Percentiles rank a stretch among this genome's conserved stretches.
Evolutionary conservation across 192 early-diverging fungal species (phyloP).

Genomic region (Chytriomyces confervae): DNA sequence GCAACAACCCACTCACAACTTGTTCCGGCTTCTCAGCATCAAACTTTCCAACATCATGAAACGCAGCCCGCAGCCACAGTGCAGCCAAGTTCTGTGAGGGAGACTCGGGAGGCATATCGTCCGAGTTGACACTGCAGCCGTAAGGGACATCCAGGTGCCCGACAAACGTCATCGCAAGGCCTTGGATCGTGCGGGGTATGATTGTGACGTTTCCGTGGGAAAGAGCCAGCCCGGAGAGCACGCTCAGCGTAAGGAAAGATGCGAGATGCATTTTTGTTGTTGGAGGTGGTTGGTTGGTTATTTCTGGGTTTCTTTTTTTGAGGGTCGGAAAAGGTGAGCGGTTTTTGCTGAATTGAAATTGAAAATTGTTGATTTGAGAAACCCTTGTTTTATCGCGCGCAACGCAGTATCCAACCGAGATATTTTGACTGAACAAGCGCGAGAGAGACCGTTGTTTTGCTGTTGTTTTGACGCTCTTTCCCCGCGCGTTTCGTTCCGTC

Average conservation of each 20-base stretch:
- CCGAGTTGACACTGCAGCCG: not conserved
- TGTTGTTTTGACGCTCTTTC: no score
- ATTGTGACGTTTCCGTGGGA: not conserved
- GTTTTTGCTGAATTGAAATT: not conserved
- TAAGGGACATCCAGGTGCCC: not conserved
- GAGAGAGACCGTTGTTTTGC: no score
- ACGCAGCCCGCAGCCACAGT: conserved; percentile 44
- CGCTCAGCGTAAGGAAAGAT: not conserved
- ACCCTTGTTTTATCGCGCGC: no score
- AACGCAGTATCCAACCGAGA: no score
- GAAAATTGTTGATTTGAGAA: no score
- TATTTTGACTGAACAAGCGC: no score
- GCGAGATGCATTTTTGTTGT: not conserved
- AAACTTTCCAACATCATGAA: conserved; percentile 41
- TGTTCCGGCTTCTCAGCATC: conserved; percentile 11
- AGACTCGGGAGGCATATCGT: no score
- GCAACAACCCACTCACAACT: conserved; percentile 17
- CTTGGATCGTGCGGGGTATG: not conserved
- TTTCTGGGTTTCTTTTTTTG: no score
- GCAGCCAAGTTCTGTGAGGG: conserved; percentile 35
- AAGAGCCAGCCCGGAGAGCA: not conserved
- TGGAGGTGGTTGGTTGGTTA: not conserved
- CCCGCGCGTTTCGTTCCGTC: no score
- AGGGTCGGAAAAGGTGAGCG: not conserved
- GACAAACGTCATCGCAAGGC: not conserved